Evolutionary conservation across 148 eudicot species (phyloP), one percentile per base, ranked within the genome.

Genomic region (Chenopodium album): DNA sequence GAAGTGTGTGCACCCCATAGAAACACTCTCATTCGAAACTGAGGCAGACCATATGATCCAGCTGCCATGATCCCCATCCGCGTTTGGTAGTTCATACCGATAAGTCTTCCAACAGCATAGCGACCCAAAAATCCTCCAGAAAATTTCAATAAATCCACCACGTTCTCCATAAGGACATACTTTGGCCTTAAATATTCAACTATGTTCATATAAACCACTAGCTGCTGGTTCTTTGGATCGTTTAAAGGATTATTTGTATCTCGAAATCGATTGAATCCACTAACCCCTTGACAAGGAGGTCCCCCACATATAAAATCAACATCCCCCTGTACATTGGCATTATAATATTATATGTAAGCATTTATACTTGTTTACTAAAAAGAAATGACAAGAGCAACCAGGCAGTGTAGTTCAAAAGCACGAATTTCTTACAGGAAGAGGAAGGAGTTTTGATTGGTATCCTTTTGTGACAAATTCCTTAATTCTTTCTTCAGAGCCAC

Each of bases 281-380:
- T 82, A 4, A 77, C 60, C 7, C 84, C 84, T 60, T 82, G 84
- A 71, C 84, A 82, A 41, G 84, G 84, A 28, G 84, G 84, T 56
- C 80, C 84, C 10, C 84, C 84, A 56, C 84, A 76, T 37, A 82
- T 75, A 67, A 82, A 31, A 76, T 82, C 79, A 0, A 52, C 84
- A 68, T 76, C 79, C 16, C 84, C 84, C 84, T 82, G 29, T 59
- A 67, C 8, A 59, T 14, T 8, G 6, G 59, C 12, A 71, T 14
- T 0, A 12, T 8, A 56, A 41, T 7, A 71, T 14, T 0, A 12
- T 8, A 56, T 32, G 19, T 0, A 23, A 79, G 2, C 76, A 37
- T 56, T 34, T 2, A 70, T 1, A 56, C 44, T 6, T 5, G 44
- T 37, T 5, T 10, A 10, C 54, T 6, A 71, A 13, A 44, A 1